Percentiles rank a stretch among this genome's conserved stretches.
Conservation (phyloP, 495 filamentous ascomycete species). For the Neurospora sp. region DNA sequence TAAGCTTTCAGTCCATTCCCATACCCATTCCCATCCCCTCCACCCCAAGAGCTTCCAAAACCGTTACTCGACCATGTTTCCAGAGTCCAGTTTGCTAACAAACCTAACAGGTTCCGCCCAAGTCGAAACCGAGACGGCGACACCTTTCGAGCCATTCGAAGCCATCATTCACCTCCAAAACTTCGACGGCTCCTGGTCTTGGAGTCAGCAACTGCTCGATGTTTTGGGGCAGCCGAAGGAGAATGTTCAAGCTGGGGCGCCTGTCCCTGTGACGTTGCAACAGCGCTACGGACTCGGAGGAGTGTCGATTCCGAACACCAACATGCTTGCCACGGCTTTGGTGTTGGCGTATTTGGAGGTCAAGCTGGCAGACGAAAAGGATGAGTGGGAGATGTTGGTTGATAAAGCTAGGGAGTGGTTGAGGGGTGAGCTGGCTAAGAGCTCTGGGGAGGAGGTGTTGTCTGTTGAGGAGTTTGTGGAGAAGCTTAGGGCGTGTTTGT, state of each 20-base stretch:
- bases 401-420: conserved; percentile 41
- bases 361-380: conserved; percentile 27
- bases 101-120: background rate
- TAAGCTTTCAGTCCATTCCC: background rate
- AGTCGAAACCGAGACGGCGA: background rate
- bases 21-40: background rate
- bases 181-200: conserved; percentile 41
- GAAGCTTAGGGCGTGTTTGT: conserved; percentile 5
- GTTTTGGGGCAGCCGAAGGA: conserved; percentile 13
- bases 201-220: conserved; percentile 2
- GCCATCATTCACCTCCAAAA: conserved; percentile 36
- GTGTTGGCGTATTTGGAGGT: conserved; percentile 39
- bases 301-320: background rate
- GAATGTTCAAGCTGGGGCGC: too few species aligned
- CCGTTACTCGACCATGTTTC: background rate
- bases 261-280: too few species aligned
- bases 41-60: background rate
- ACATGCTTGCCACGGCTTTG: conserved; percentile 36
- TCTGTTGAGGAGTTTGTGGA: conserved; percentile 9
- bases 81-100: background rate
- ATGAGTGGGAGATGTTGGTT: conserved; percentile 47
- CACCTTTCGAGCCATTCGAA: conserved; percentile 8
- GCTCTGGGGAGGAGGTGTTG: background rate
- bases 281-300: too few species aligned
- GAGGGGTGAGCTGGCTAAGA: background rate